Evolutionary conservation across 495 filamentous ascomycete species (phyloP), one percentile per base, ranked within the genome.

Genomic region (Xylaria bambusicola): DNA sequence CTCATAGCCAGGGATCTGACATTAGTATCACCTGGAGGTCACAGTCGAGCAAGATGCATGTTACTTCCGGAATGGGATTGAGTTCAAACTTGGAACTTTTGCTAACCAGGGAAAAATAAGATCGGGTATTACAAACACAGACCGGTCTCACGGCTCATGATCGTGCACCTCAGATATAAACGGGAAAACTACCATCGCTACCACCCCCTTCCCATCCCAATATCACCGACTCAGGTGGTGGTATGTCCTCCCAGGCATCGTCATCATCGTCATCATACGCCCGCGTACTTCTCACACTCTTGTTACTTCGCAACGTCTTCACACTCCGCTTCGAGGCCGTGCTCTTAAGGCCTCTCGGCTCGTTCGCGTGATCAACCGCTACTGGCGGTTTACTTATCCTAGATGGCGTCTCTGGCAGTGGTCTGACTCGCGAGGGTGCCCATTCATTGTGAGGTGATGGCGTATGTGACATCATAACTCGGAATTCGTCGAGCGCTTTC

Each of bases 111-210:
- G 54, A 26, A 40, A 36, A 46, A 35, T 23, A 47, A 47, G 29
- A 47, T 47, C 41, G 17, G 15, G 15, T 36, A 47, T 13, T 46
- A 46, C 53, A 47, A 36, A 15, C 26, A 36, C 23, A 35, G 45
- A 31, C 10, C 24, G 13, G 24, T 2, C 46, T 31, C 20, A 7
- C 21, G 15, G 6, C 36, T 36, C 13, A 50, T 18, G 36, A 20
- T 18, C 42, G 8, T 10, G 12, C 20, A 26, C 29, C 23, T 42
- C 42, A 69, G 61, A 70, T 70, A 66, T 70, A 68, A 48, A 68
- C 56, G 20, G 68, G 58, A 58, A 70, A 70, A 40, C 68, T 70
- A 23, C 65, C 66, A 15, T 70, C 61, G 31, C 65, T 70, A 42
- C 49, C 63, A 1, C 27, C 60, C 9, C 29, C 58, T 4, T 64